Percentiles rank a stretch among this genome's conserved stretches.
phyloP scores from a whole-genome alignment of 2,329 filamentous ascomycete genomes.

The Aureobasidium sp. region DNA sequence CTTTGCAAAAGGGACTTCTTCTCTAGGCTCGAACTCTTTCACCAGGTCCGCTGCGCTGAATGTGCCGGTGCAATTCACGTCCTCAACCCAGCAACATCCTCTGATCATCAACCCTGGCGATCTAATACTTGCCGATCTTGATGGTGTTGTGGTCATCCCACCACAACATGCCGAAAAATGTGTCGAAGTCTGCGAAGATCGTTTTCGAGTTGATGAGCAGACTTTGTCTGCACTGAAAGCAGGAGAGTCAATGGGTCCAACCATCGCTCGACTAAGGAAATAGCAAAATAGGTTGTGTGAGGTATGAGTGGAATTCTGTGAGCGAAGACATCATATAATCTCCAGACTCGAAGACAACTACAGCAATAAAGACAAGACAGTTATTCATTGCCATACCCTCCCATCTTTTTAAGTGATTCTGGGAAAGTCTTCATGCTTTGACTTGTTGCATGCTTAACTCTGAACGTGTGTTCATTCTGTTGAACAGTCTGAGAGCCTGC shows the following conservation, averaged over 20 bases:
- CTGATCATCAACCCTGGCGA: conserved; percentile 29
- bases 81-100: conserved; percentile 14
- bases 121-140: conserved; percentile 30
- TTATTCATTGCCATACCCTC: too few species aligned
- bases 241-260: conserved; percentile 31
- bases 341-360: too few species aligned
- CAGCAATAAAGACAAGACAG: too few species aligned
- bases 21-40: conserved; percentile 27
- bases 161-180: conserved; percentile 26
- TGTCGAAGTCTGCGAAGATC: conserved; percentile 28
- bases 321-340: too few species aligned
- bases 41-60: conserved; percentile 31
- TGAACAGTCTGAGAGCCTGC: too few species aligned
- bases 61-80: conserved; percentile 28
- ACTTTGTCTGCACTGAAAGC: conserved; percentile 27
- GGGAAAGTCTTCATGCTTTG: too few species aligned
- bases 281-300: too few species aligned
- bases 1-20: conserved; percentile 25
- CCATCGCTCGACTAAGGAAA: conserved; percentile 30
- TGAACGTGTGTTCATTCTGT: too few species aligned
- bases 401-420: too few species aligned
- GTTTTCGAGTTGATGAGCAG: conserved; percentile 32
- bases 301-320: too few species aligned
- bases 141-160: conserved; percentile 26
- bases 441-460: too few species aligned